A percentile compares a stretch with the other conserved stretches of the same genome.
These are phyloP conservation scores for Auriculariales sp. DNA, from an alignment of 768 basidiomycete species.

Conservation along the genomic window DNA sequence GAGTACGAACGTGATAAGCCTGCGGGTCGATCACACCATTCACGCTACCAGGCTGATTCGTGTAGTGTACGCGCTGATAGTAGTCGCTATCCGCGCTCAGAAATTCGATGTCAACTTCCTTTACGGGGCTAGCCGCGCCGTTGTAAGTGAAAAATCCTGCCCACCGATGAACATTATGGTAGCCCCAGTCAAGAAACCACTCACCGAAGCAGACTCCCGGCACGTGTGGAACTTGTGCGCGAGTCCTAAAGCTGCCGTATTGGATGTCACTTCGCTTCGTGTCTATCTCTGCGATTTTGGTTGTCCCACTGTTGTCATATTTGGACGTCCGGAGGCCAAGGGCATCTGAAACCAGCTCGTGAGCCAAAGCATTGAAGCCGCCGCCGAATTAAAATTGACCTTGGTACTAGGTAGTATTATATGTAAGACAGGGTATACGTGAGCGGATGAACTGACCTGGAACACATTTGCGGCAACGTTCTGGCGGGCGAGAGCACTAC, in stretches of 20 bases:
- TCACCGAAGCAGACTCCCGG: conserved; percentile 4
- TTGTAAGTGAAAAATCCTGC: conserved; percentile 9
- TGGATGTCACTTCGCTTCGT: conserved; percentile 2
- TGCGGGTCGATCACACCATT: conserved; percentile 7
- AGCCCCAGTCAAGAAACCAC: too few relatives aligned
- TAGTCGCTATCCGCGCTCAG: conserved; percentile 7
- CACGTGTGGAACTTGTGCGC: conserved; percentile 7
- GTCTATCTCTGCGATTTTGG: conserved; percentile 7
- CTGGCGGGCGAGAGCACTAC: neutral
- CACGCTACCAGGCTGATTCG: conserved; percentile 8
- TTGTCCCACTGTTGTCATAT: conserved; percentile 6
- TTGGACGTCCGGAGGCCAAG: neutral
- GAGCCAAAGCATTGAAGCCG: neutral
- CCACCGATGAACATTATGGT: neutral
- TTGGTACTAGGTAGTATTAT: conserved; percentile 7
- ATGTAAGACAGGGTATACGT: neutral
- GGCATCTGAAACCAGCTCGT: neutral
- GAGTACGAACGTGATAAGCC: too few relatives aligned
- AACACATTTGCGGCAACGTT: conserved; percentile 2
- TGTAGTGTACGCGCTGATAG: conserved; percentile 8
- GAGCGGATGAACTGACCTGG: too few relatives aligned
- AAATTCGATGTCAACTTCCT: conserved; percentile 10
- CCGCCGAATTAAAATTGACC: conserved; percentile 1
- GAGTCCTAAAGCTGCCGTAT: conserved; percentile 9
- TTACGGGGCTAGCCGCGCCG: too few relatives aligned